Evolutionary conservation across 176 grass and related monocot species (phyloP), one percentile per base, ranked within the genome.

Genomic region (Zea mays): DNA sequence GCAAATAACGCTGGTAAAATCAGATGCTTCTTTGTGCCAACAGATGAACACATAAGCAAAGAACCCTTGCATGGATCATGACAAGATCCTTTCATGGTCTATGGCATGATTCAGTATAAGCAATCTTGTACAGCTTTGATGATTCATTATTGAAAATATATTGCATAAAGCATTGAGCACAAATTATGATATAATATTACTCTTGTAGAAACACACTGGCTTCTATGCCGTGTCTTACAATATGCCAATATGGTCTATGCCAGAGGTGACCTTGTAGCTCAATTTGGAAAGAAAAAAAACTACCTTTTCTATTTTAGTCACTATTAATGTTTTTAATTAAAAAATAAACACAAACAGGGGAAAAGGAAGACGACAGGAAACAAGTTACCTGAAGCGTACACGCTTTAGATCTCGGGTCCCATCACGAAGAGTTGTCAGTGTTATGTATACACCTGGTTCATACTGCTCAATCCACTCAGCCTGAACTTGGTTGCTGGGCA

Each of bases 401-500:
- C 93, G 77, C 81, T 93, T 97, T 78, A 97, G 76, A 86, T 97
- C 93, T 69, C 93, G 71, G 46, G 93, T 93, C 16, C 93, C 93
- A 79, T 97, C 93, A 35, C 46, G 69, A 82, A 97, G 86, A 21
- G 93, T 89, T 48, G 88, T 81, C 40, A 97, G 90, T 56, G 93
- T 97, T 59, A 97, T 97, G 67, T 97, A 97, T 76, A 97, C 90
- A 67, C 93, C 93, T 72, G 85, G 82, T 74, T 97, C 93, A 86
- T 97, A 97, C 73, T 93, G 90, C 72, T 97, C 93, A 75, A 97
- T 97, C 93, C 93, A 97, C 69, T 93, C 93, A 12, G 88, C 90
- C 75, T 97, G 87, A 44, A 89, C 90, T 73, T 92, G 85, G 65
- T 72, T 81, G 70, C 79, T 79, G 21, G 82, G 79, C 13, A 86